Evolutionary conservation across 2,329 filamentous ascomycete genomes (phyloP).

Genomic region (Monilinia polystroma): DNA sequence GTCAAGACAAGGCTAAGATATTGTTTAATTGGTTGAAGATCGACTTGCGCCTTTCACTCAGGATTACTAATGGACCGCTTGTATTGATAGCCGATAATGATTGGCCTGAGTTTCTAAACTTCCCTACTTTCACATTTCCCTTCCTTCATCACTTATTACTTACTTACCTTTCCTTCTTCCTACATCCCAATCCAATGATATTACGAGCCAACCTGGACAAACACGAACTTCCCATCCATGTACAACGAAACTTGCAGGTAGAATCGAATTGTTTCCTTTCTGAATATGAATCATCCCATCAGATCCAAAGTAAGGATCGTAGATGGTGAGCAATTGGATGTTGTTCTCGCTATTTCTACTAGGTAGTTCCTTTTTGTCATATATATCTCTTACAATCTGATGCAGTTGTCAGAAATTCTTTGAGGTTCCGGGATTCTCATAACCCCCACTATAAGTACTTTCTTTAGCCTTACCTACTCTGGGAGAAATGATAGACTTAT

Average conservation of each 20-base stretch:
- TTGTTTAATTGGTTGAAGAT: conserved; percentile 13
- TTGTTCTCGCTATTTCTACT: neutral
- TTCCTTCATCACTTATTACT: neutral
- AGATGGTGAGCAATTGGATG: neutral
- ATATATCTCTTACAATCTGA: conserved; percentile 9
- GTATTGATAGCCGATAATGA: conserved; percentile 7
- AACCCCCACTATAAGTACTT: conserved; percentile 12
- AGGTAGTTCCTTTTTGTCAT: conserved; percentile 1
- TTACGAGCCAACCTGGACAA: neutral
- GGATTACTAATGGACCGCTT: conserved; percentile 6
- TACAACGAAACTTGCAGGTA: neutral
- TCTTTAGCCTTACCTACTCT: neutral
- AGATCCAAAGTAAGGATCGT: conserved; percentile 2
- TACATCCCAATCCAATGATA: neutral
- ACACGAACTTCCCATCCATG: neutral
- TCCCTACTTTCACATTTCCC: neutral
- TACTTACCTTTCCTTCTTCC: neutral
- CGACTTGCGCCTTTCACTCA: neutral
- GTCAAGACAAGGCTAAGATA: conserved; percentile 10
- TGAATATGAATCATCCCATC: neutral
- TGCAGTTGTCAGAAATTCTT: conserved; percentile 5
- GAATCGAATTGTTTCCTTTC: neutral
- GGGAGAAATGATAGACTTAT: neutral
- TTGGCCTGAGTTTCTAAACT: neutral
- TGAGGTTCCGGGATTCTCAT: conserved; percentile 6